Percentiles rank a stretch among this genome's conserved stretches.
Evolutionary conservation across 1,284 basidiomycete species (phyloP).

Genomic region (Microbotryum violaceum): DNA sequence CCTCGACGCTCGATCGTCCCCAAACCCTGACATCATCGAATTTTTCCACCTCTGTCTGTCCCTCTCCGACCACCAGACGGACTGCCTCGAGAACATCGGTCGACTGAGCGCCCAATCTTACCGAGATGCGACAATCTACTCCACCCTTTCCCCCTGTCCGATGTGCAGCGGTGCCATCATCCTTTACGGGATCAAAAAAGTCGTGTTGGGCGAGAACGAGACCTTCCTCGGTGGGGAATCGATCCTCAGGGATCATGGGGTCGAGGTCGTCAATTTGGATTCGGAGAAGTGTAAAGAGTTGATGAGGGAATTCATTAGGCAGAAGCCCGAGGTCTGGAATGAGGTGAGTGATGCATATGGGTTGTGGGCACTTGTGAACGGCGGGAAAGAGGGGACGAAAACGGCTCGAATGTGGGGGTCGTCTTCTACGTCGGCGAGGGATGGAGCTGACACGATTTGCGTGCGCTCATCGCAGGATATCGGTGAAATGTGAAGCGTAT

Average conservation of each 20-base stretch:
- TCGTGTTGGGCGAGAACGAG: slow-evolving; percentile 30
- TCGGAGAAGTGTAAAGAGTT: slow-evolving; percentile 47
- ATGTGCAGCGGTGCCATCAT: slow-evolving; percentile 23
- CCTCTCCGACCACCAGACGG: slow-evolving; percentile 3
- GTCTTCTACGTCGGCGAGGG: too few species aligned
- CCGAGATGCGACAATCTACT: slow-evolving; percentile 18
- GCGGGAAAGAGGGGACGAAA: too few species aligned
- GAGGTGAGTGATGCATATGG: slow-evolving; percentile 5
- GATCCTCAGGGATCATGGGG: slow-evolving; percentile 13
- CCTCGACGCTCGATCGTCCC: too few species aligned
- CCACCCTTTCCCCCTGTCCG: slow-evolving; percentile 17
- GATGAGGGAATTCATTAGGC: slow-evolving; percentile 49
- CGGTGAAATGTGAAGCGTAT: too few species aligned
- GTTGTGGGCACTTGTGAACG: too few species aligned
- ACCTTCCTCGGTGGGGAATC: slow-evolving; percentile 30
- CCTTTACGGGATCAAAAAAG: slow-evolving; percentile 25
- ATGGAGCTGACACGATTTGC: too few species aligned
- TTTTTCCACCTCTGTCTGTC: too few species aligned
- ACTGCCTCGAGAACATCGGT: slow-evolving; percentile 24
- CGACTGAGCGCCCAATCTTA: slow-evolving; percentile 18
- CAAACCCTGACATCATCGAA: too few species aligned
- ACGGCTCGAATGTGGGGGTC: too few species aligned
- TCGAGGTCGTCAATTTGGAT: slow-evolving; percentile 34
- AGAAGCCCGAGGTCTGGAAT: slow-evolving; percentile 49
- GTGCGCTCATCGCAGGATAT: too few species aligned